Percentiles rank a stretch among this genome's conserved stretches.
Evolutionary conservation across 1,284 basidiomycete genomes (phyloP).

Genomic region (Malassezia cuniculi): DNA sequence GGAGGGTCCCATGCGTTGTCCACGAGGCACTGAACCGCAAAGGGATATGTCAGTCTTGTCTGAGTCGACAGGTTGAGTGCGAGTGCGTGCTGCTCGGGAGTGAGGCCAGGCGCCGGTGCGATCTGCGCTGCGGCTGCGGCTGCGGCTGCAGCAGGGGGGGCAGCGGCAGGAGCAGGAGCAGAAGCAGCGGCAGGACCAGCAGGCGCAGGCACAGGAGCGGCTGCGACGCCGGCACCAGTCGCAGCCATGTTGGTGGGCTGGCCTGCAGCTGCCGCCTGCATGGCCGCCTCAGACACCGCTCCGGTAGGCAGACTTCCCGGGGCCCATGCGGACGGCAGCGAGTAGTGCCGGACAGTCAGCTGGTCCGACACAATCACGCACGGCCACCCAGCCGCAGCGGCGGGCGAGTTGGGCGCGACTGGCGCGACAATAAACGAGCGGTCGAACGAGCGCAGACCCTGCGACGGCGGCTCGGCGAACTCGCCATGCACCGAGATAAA

Average conservation of each 20-base stretch:
- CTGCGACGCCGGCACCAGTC: too few relatives aligned
- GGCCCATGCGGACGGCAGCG: constrained; percentile 59
- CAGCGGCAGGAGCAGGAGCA: constrained; percentile 1
- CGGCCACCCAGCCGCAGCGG: constrained; percentile 72
- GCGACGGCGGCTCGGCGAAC: constrained; percentile 58
- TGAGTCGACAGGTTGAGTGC: constrained; percentile 40
- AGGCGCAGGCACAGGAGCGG: too few relatives aligned
- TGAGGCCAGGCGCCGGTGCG: constrained; percentile 17
- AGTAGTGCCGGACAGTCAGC: constrained; percentile 68
- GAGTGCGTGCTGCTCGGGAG: constrained; percentile 43
- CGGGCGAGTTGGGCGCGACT: constrained; percentile 65
- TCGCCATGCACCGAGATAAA: constrained; percentile 81
- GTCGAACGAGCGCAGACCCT: constrained; percentile 79
- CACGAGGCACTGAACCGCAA: constrained; percentile 45
- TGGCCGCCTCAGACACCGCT: constrained; percentile 33
- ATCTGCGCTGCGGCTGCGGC: constrained; percentile 11
- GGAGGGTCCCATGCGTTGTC: constrained; percentile 45
- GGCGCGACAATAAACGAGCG: constrained; percentile 76
- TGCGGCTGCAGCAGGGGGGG: constrained; percentile 1
- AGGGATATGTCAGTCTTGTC: constrained; percentile 44
- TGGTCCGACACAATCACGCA: constrained; percentile 80
- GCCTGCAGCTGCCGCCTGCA: constrained; percentile 15
- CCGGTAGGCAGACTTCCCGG: constrained; percentile 24
- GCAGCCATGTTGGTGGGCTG: constrained; percentile 7
- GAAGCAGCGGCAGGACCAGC: background rate